These are phyloP conservation scores for Kernera saxatilis DNA, from an alignment of 345 rosid genomes.

Conservation along the genomic window DNA sequence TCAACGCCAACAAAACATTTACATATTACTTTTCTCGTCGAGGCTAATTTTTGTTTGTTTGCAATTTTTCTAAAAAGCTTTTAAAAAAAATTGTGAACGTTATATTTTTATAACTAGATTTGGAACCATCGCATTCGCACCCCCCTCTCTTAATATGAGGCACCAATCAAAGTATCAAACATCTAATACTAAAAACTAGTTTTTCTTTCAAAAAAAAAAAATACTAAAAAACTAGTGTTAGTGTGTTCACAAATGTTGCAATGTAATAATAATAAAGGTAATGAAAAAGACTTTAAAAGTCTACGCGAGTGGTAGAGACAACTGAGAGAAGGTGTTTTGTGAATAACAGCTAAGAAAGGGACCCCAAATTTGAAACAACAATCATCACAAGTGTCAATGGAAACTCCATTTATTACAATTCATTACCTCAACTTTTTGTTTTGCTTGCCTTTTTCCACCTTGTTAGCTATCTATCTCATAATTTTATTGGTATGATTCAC, in stretches of 20 bases:
- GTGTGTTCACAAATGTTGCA: background rate
- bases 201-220: no score
- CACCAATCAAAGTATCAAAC: constrained; percentile 7
- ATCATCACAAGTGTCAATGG: constrained; percentile 17
- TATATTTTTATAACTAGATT: background rate
- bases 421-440: background rate
- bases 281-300: constrained; percentile 1
- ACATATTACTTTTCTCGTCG: no score
- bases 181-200: background rate
- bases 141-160: background rate
- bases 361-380: constrained; percentile 14
- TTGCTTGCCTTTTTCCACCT: background rate
- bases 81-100: no score
- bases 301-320: constrained; percentile 17
- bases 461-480: background rate
- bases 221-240: background rate
- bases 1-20: no score
- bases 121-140: background rate
- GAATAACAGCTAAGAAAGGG: constrained; percentile 23
- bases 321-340: constrained; percentile 6
- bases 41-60: no score
- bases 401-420: constrained; percentile 2
- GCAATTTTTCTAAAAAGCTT: no score
- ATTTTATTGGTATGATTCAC: background rate
- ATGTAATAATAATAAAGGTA: constrained; percentile 12